Base-by-base conservation (phyloP, 371 early-diverging fungal species). In the Mortierella sp. region DNA sequence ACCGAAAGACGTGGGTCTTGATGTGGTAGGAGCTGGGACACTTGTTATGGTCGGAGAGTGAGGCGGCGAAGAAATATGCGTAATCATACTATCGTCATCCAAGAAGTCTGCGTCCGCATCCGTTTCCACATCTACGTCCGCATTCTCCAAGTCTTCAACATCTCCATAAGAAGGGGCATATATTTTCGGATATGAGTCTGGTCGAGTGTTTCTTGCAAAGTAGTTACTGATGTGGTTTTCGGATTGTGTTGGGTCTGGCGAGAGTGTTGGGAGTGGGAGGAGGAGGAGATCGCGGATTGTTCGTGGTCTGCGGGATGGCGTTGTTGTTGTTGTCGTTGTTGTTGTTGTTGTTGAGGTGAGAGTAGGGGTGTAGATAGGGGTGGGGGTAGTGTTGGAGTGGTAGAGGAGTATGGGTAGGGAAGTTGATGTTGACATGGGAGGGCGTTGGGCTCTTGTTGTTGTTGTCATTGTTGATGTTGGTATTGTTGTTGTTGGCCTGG, bases 161-260 rank as follows among this genome's bases (percentile, higher is more conserved):
- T 68, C 68, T 24, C 68, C 42, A 42, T 68, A 68, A 10, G 68
- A 68, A 24, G 68, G 68, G 1, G 42, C 68, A 68, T 68, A 68
- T 0, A 68, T 68, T 24, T 68, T 68, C 11, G 68, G 68, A 38
- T 68, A 68, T 11, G 68, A 42, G 68, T 38, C 38, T 3, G 38
- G 68, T 1, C 68, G 68, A 10, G 42, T 24, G 24, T 68, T 68
- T 8, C 68, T 38, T 2, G 68, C 44, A 42, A 68, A 68, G 42
- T 68, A 68, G 44, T 68, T 68, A 42, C 68, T 68, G 42, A 68
- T 68, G 24, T 68, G 68, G 68, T 68, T 68, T 9, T 68, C 68
- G 19, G 42, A 21, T 42, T 38, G 68, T 38, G 42, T 68, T 38
- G 68, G 68, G 68, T 68, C 68, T 38, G 34, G 19, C 2, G 55